Evolutionary conservation across 768 basidiomycete species (phyloP).

Genomic region (Collybiopsis confluens): DNA sequence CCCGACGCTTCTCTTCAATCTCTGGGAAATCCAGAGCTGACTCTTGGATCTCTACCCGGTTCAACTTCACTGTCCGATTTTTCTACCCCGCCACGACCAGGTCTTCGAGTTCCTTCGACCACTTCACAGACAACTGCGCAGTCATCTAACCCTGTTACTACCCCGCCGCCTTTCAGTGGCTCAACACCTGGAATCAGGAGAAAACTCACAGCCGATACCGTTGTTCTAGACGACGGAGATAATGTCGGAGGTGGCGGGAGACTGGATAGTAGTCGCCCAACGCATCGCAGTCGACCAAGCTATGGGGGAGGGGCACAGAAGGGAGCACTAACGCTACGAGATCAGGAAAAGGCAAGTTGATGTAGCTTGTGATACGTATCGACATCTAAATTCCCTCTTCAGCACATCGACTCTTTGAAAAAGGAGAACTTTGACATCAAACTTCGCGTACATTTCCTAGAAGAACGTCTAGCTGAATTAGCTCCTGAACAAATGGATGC

Average conservation of each 20-base stretch:
- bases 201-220: slow-evolving; percentile 28
- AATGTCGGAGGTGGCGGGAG: slow-evolving; percentile 7
- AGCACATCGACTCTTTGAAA: slow-evolving; percentile 95
- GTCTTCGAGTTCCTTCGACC: slow-evolving; percentile 41
- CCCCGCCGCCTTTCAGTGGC: slow-evolving; percentile 40
- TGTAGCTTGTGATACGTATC: neutral
- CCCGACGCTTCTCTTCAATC: slow-evolving; percentile 41
- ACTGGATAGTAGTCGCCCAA: neutral
- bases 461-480: slow-evolving; percentile 86
- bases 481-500: slow-evolving; percentile 92
- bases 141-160: slow-evolving; percentile 46
- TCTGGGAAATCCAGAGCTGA: slow-evolving; percentile 51
- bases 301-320: slow-evolving; percentile 37
- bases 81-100: slow-evolving; percentile 44
- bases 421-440: slow-evolving; percentile 98
- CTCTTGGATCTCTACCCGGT: slow-evolving; percentile 48
- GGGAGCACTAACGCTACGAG: slow-evolving; percentile 73
- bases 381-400: neutral
- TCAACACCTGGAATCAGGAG: slow-evolving; percentile 17
- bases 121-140: slow-evolving; percentile 49
- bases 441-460: slow-evolving; percentile 91
- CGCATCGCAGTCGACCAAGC: slow-evolving; percentile 32
- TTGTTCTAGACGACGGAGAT: slow-evolving; percentile 22
- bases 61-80: slow-evolving; percentile 31
- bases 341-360: slow-evolving; percentile 86